Percentiles rank a stretch among this genome's conserved stretches.
Evolutionary conservation across 1,284 basidiomycete genomes (phyloP).

Genomic region (Trichosporon sp.): DNA sequence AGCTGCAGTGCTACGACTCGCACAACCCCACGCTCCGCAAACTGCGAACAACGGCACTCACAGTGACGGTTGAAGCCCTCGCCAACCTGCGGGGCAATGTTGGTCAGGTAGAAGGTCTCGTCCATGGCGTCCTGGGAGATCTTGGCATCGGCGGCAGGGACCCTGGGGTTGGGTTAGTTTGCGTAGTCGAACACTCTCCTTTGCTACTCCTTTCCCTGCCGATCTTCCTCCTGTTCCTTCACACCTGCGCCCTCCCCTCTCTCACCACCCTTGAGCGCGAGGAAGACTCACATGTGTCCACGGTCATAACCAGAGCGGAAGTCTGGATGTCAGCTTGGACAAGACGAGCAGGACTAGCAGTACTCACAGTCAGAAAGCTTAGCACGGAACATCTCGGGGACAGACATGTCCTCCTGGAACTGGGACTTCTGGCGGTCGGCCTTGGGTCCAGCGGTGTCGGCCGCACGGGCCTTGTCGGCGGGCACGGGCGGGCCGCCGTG

Average conservation of each 20-base stretch:
- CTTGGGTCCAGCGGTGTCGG: constrained; percentile 51
- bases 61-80: constrained; percentile 97
- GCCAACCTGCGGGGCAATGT: constrained; percentile 98
- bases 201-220: neutral
- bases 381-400: constrained; percentile 81
- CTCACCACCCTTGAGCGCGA: neutral
- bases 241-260: neutral
- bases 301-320: constrained; percentile 94
- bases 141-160: constrained; percentile 97
- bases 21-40: no score
- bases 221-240: neutral
- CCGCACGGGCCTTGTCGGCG: constrained; percentile 44
- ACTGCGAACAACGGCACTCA: constrained; percentile 53
- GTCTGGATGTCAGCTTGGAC: constrained; percentile 56
- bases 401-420: constrained; percentile 79
- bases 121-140: constrained; percentile 82
- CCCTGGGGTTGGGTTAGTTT: constrained; percentile 61
- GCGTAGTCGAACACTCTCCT: neutral
- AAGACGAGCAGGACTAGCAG: neutral
- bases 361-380: constrained; percentile 71
- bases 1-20: no score
- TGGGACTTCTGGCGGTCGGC: constrained; percentile 76
- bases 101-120: constrained; percentile 92
- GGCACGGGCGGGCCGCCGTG: constrained; percentile 40
- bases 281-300: constrained; percentile 74